Base-by-base conservation (phyloP, 306 rosid genomes). In the Cyclanthera cordifolia region DNA sequence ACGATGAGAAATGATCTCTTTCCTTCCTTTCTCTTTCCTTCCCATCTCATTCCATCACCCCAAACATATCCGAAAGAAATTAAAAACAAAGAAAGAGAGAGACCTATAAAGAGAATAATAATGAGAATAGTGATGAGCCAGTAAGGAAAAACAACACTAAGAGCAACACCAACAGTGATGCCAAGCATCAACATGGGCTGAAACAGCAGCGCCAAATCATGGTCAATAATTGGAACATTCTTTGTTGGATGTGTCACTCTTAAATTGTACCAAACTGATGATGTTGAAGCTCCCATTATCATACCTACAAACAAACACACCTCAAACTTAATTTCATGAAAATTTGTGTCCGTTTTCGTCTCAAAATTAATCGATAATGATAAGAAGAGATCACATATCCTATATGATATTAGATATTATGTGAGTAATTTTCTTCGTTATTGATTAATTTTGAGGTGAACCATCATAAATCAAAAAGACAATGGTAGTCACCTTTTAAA, bases 161-260 rank as follows among this genome's bases (percentile, higher is more conserved):
- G 91, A 65, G 93, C 8, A 48, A 89, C 97, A 45, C 96, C 97
- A 53, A 92, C 20, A 67, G 93, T 92, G 82, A 92, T 87, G 8
- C 95, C 96, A 72, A 92, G 96, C 97, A 89, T 87, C 55, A 85
- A 87, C 97, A 92, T 84, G 24, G 97, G 97, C 71, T 89, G 96
- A 48, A 92, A 92, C 27, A 92, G 81, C 71, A 92, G 92, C 0
- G 97, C 96, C 17, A 92, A 57, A 77, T 92, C 93, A 53, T 92
- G 90, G 75, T 92, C 97, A 55, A 89, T 67, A 32, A 89, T 89
- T 2, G 97, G 96, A 50, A 84, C 97, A 54, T 85, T 83, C 63
- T 81, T 92, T 0, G 93, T 89, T 69, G 97, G 96, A 82, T 92
- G 97, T 0, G 84, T 82, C 69, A 92, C 93, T 78, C 97, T 85